Evolutionary conservation across 352 stramenopile genomes (phyloP), one percentile per base, ranked within the genome.

Genomic region (Globisporangium cystogenes): DNA sequence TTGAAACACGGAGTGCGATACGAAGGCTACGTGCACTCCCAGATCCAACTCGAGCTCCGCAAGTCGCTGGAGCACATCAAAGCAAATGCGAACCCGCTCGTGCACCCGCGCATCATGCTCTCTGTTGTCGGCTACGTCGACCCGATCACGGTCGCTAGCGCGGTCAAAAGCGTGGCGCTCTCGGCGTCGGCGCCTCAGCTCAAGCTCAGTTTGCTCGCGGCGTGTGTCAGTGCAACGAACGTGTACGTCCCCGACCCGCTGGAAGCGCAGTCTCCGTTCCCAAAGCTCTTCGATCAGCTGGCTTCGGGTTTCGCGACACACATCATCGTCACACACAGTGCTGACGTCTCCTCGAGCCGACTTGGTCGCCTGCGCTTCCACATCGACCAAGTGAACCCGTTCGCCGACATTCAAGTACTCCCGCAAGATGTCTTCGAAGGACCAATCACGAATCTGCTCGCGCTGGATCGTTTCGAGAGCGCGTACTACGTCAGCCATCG

Each of bases 211-310:
- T 60, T 70, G 12, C 27, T 87, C 1, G 79, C 82, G 20, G 63
- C 63, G 12, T 86, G 73, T 20, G 57, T 90, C 26, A 78, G 57
- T 43, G 74, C 75, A 3, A 73, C 62, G 6, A 84, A 84, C 43
- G 59, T 74, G 27, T 86, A 85, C n/a, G 31, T 74, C 12, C 76
- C 79, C 0, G 76, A 90, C 42, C 26, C 62, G 10, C 33, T 72
- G 8, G 42, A 39, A 7, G 42, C 65, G 1, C 63, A 85, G 58
- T 55, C 42, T 42, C 59, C 76, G 23, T 74, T 87, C 10, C 82
- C 76, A 0, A 81, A 74, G 53, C 55, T 92, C 0, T 88, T 86
- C 23, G 82, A 90, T 43, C 82, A 92, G 65, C 62, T 90, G 43
- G 56, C 65, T 0, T 54, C 68, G 2, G 82, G 82, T 0, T 87